Evolutionary conservation across 441 rosid genomes (phyloP).

Genomic region (Erodium trifolium): DNA sequence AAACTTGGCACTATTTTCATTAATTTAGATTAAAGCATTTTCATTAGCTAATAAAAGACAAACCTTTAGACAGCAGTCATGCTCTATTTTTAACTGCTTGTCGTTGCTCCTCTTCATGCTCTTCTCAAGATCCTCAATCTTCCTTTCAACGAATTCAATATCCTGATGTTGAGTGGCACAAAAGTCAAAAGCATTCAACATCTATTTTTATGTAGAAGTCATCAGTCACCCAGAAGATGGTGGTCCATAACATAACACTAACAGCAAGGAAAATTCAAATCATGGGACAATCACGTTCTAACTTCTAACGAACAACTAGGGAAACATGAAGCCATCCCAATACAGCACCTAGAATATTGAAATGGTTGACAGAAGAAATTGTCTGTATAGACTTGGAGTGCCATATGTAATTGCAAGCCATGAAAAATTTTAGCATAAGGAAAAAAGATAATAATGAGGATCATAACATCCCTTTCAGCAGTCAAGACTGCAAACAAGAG

Average conservation of each 20-base stretch:
- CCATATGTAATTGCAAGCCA: background rate
- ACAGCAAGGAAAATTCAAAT: no score
- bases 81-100: slow-evolving; percentile 82
- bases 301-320: no score
- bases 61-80: slow-evolving; percentile 67
- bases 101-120: slow-evolving; percentile 99
- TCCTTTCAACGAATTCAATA: slow-evolving; percentile 76
- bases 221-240: no score
- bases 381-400: background rate
- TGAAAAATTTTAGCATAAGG: background rate
- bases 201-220: no score
- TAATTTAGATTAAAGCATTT: slow-evolving; percentile 3
- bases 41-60: slow-evolving; percentile 16
- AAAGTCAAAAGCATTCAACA: no score
- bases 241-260: no score
- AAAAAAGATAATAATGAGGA: background rate
- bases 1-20: background rate
- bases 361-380: background rate
- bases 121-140: slow-evolving; percentile 81
- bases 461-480: background rate
- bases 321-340: background rate
- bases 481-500: background rate
- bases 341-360: background rate
- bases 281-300: no score
- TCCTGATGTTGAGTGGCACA: slow-evolving; percentile 35